Evolutionary conservation across 2,329 filamentous ascomycete species (phyloP).

Genomic region (Dactylellina haptotyla): DNA sequence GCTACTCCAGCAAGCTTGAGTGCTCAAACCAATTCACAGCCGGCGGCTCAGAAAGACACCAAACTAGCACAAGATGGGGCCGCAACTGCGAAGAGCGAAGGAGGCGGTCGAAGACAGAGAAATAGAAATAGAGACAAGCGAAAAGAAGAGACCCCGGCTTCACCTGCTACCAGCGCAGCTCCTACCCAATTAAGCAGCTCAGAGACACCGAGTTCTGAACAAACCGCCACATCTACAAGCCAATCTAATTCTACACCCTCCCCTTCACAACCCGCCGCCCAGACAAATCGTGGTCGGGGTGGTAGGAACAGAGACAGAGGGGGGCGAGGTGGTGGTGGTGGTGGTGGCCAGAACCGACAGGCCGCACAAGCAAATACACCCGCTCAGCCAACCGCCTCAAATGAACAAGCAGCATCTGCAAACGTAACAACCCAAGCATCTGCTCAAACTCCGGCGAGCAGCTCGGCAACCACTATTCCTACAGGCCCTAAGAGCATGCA

Average conservation of each 20-base stretch:
- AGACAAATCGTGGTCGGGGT: conserved; percentile 26
- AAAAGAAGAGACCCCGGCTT: conserved; percentile 23
- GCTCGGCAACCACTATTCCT: conserved; percentile 27
- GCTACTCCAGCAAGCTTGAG: conserved; percentile 58
- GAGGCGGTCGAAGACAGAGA: conserved; percentile 27
- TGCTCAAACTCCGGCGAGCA: conserved; percentile 11
- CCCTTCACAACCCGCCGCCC: conserved; percentile 2
- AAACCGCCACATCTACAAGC: not conserved
- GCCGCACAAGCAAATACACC: conserved; percentile 2
- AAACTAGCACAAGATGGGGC: conserved; percentile 14
- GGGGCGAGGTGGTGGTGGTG: conserved; percentile 12
- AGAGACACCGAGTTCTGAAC: not conserved
- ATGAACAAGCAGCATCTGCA: conserved; percentile 9
- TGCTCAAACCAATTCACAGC: conserved; percentile 54
- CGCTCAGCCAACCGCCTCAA: not conserved
- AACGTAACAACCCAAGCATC: conserved; percentile 10
- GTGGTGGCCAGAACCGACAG: conserved; percentile 6
- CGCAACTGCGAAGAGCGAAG: conserved; percentile 19
- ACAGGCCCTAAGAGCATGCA: conserved; percentile 51
- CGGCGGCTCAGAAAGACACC: conserved; percentile 55
- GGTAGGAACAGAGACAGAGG: conserved; percentile 27
- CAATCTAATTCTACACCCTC: not conserved
- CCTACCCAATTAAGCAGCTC: conserved; percentile 7
- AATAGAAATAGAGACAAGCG: conserved; percentile 45
- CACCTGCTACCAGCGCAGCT: not conserved